phyloP scores from a whole-genome alignment of 176 grass and related monocot species.

The Oryza punctata region DNA sequence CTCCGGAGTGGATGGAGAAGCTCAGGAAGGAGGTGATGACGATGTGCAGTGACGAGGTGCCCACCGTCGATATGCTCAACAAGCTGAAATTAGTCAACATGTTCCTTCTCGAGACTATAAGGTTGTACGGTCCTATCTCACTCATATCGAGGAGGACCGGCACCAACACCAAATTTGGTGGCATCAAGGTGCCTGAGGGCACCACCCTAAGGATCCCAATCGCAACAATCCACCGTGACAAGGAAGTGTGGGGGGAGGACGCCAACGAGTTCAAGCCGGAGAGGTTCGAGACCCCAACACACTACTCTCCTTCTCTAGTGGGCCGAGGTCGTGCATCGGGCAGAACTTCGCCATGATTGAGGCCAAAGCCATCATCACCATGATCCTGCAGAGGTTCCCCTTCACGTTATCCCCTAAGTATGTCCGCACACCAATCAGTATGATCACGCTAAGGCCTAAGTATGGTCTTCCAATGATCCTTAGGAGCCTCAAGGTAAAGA shows the following conservation, averaged over 20 bases:
- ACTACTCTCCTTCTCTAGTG: slow-evolving; percentile 41
- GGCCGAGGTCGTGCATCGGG: slow-evolving; percentile 51
- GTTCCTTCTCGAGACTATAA: slow-evolving; percentile 35
- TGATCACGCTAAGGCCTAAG: slow-evolving; percentile 33
- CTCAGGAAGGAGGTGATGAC: slow-evolving; percentile 45
- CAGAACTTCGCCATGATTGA: slow-evolving; percentile 61
- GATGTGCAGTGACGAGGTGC: slow-evolving; percentile 39
- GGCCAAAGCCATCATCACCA: slow-evolving; percentile 44
- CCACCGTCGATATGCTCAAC: slow-evolving; percentile 27
- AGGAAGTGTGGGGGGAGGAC: slow-evolving; percentile 55
- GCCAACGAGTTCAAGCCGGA: slow-evolving; percentile 47
- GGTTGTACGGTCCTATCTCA: slow-evolving; percentile 24
- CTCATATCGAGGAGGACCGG: not conserved
- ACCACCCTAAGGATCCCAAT: slow-evolving; percentile 18
- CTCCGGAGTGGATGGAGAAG: slow-evolving; percentile 51
- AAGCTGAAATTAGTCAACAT: slow-evolving; percentile 40
- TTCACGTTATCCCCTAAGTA: slow-evolving; percentile 49
- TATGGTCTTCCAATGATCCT: slow-evolving; percentile 45
- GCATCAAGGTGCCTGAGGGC: slow-evolving; percentile 24
- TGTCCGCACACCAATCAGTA: slow-evolving; percentile 10
- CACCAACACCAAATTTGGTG: slow-evolving; percentile 2
- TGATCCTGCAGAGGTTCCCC: slow-evolving; percentile 50
- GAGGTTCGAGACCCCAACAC: slow-evolving; percentile 50
- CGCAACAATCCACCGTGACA: slow-evolving; percentile 28
- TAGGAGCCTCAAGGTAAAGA: not conserved